phyloP scores from a whole-genome alignment of 2,329 filamentous ascomycete genomes.

The Colletotrichum camelliae region DNA sequence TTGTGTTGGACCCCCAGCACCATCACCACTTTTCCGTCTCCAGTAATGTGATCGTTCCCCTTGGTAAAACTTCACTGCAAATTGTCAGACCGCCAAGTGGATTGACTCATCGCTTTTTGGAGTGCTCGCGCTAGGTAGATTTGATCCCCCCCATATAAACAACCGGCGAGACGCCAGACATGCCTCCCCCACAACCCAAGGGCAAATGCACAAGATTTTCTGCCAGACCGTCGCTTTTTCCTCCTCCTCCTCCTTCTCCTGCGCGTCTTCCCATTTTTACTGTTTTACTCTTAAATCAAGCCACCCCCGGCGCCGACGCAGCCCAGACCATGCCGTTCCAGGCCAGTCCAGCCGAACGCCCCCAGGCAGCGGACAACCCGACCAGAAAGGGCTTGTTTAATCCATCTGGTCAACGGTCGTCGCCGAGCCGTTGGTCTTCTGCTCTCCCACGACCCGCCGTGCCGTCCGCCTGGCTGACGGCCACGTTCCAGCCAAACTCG shows the following conservation, averaged over 20 bases:
- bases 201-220: neutral
- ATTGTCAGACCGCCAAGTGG: neutral
- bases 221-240: neutral
- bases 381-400: constrained; percentile 5
- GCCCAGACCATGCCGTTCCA: neutral
- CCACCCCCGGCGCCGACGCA: neutral
- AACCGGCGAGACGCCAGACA: neutral
- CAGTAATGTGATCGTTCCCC: neutral
- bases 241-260: neutral
- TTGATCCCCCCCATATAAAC: neutral
- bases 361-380: too few species aligned
- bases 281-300: neutral
- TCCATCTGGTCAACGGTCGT: constrained; percentile 40
- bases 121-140: neutral
- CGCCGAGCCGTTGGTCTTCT: constrained; percentile 20
- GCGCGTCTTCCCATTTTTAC: neutral
- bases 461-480: constrained; percentile 51
- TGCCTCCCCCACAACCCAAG: neutral
- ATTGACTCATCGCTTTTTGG: neutral
- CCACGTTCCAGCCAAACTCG: constrained; percentile 72
- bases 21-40: neutral
- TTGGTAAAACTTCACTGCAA: neutral
- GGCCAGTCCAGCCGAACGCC: neutral
- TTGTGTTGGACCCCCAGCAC: neutral
- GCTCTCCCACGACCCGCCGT: constrained; percentile 40